phyloP scores from a whole-genome alignment of 495 filamentous ascomycete species.

The Talaromyces stipitatus region DNA sequence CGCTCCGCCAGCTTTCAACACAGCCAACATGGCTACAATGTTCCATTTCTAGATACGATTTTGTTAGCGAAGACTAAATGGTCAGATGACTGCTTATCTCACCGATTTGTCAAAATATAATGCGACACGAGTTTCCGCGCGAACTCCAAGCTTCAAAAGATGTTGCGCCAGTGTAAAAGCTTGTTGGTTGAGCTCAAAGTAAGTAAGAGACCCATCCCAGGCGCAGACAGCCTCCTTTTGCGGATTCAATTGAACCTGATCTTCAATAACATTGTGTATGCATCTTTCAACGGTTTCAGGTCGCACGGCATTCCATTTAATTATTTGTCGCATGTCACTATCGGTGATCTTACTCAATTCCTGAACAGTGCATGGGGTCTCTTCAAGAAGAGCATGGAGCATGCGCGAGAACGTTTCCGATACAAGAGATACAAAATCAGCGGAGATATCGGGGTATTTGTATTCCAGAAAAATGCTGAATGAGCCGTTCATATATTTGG shows the following conservation, averaged over 20 bases:
- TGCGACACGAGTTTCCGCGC: slow-evolving; percentile 40
- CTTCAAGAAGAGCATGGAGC: background rate
- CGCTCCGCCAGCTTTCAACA: slow-evolving; percentile 52
- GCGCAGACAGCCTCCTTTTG: slow-evolving; percentile 39
- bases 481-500: slow-evolving; percentile 32
- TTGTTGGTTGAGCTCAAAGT: slow-evolving; percentile 40
- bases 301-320: slow-evolving; percentile 26
- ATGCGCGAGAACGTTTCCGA: slow-evolving; percentile 22
- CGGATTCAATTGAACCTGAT: slow-evolving; percentile 30
- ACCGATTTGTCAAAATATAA: slow-evolving; percentile 54
- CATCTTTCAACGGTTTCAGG: slow-evolving; percentile 33
- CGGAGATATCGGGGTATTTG: slow-evolving; percentile 36
- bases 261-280: slow-evolving; percentile 44
- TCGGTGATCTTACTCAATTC: slow-evolving; percentile 30
- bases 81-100: background rate
- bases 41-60: slow-evolving; percentile 38
- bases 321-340: slow-evolving; percentile 33
- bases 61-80: background rate
- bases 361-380: slow-evolving; percentile 8
- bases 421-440: slow-evolving; percentile 36
- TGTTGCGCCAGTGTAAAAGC: slow-evolving; percentile 39
- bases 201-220: slow-evolving; percentile 57
- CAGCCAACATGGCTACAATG: slow-evolving; percentile 46
- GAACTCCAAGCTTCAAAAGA: slow-evolving; percentile 38
- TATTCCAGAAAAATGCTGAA: slow-evolving; percentile 41